These are phyloP conservation scores for Opeltia flavorubescens DNA, from an alignment of 495 filamentous ascomycete species.

Conservation along the genomic window DNA sequence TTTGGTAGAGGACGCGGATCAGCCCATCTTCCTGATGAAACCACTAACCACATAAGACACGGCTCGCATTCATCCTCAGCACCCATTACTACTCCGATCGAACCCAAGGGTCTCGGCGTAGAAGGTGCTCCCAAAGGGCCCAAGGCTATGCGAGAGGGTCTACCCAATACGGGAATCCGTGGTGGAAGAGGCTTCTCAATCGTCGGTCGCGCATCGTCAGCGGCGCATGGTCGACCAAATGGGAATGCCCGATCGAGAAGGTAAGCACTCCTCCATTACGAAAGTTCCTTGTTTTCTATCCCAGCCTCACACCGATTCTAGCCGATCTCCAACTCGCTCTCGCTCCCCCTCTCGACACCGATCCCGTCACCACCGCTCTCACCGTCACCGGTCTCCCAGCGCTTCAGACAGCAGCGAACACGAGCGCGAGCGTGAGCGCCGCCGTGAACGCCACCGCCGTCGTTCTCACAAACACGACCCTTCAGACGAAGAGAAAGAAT, in stretches of 20 bases:
- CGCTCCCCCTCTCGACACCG: conserved; percentile 29
- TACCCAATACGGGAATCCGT: conserved; percentile 45
- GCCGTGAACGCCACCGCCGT: conserved; percentile 30
- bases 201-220: conserved; percentile 17
- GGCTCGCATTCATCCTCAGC: conserved; percentile 10
- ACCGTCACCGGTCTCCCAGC: conserved; percentile 41
- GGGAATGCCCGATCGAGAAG: conserved; percentile 14
- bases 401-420: conserved; percentile 27
- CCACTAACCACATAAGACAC: conserved; percentile 9
- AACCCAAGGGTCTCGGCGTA: conserved; percentile 43
- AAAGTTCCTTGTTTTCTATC: too few species aligned
- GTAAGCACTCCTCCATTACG: too few species aligned
- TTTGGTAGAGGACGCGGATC: conserved; percentile 18
- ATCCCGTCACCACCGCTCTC: conserved; percentile 36
- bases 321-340: conserved; percentile 18
- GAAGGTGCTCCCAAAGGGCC: conserved; percentile 80
- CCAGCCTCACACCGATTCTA: neutral
- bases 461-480: conserved; percentile 34
- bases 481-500: conserved; percentile 29
- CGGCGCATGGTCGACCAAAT: conserved; percentile 18
- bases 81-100: conserved; percentile 17
- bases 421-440: conserved; percentile 33
- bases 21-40: conserved; percentile 8
- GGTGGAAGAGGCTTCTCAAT: conserved; percentile 21
- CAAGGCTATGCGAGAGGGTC: conserved; percentile 80